Evolutionary conservation across 2,329 filamentous ascomycete species (phyloP).

Genomic region (Epichloe sylvatica): DNA sequence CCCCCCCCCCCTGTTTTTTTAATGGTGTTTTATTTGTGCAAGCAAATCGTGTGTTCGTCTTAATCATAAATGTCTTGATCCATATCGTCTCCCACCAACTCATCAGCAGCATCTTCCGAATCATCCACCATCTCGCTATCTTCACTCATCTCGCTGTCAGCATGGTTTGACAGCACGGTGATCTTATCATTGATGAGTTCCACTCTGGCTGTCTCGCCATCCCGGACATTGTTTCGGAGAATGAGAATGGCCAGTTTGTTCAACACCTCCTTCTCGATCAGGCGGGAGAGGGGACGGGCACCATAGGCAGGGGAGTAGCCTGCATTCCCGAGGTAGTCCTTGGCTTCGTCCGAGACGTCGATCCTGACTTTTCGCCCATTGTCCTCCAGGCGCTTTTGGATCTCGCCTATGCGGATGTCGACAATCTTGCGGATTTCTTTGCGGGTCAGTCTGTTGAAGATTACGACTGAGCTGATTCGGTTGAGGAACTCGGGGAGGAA

Average conservation of each 20-base stretch:
- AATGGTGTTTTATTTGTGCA: too few relatives aligned
- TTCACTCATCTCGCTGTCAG: constrained; percentile 43
- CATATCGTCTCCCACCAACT: constrained; percentile 46
- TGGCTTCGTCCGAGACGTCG: constrained; percentile 68
- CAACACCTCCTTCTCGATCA: constrained; percentile 95
- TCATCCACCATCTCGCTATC: constrained; percentile 61
- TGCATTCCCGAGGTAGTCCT: constrained; percentile 80
- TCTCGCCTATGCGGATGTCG: constrained; percentile 72
- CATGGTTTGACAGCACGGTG: constrained; percentile 69
- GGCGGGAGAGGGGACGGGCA: constrained; percentile 69
- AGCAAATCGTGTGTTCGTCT: background rate
- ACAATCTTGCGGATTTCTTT: constrained; percentile 90
- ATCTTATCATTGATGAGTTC: constrained; percentile 69
- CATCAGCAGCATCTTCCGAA: constrained; percentile 60
- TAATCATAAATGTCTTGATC: constrained; percentile 42
- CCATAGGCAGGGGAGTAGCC: constrained; percentile 95
- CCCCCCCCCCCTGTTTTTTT: too few relatives aligned
- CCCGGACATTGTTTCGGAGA: constrained; percentile 66
- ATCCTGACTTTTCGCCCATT: constrained; percentile 83
- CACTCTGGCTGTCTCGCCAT: constrained; percentile 73
- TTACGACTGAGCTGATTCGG: constrained; percentile 88
- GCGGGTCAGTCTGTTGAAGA: constrained; percentile 92
- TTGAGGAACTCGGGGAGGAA: constrained; percentile 98
- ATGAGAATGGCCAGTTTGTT: constrained; percentile 89
- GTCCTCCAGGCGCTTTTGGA: constrained; percentile 75